phyloP scores from a whole-genome alignment of 768 basidiomycete species.

The Crucibulum laeve region DNA sequence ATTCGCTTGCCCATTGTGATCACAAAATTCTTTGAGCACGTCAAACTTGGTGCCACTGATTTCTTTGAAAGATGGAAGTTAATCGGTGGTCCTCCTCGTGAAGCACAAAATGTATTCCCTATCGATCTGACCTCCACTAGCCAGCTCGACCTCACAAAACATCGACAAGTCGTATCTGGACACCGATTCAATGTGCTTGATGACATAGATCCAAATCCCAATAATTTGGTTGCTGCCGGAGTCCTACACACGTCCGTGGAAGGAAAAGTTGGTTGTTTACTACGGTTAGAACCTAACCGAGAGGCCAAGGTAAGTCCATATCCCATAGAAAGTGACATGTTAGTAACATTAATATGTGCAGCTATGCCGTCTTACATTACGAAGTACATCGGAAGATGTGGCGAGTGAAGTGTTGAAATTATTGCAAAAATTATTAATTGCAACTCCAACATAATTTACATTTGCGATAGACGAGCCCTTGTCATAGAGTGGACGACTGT shows the following conservation, averaged over 20 bases:
- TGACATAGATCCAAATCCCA: slow-evolving; percentile 91
- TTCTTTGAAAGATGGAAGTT: slow-evolving; percentile 99
- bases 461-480: too few relatives aligned
- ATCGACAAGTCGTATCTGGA: slow-evolving; percentile 76
- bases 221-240: slow-evolving; percentile 92
- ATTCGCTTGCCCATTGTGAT: slow-evolving; percentile 83
- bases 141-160: slow-evolving; percentile 68
- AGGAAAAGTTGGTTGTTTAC: slow-evolving; percentile 93
- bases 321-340: neutral
- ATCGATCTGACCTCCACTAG: slow-evolving; percentile 63
- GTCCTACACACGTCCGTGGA: slow-evolving; percentile 88
- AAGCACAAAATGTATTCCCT: slow-evolving; percentile 85
- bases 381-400: slow-evolving; percentile 93
- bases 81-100: slow-evolving; percentile 92
- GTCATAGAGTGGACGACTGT: too few relatives aligned
- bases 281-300: slow-evolving; percentile 90
- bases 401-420: slow-evolving; percentile 64
- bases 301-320: slow-evolving; percentile 77
- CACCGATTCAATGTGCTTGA: slow-evolving; percentile 73
- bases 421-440: slow-evolving; percentile 40
- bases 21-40: slow-evolving; percentile 92
- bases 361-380: slow-evolving; percentile 89
- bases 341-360: slow-evolving; percentile 24
- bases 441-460: slow-evolving; percentile 3
- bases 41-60: slow-evolving; percentile 74